Evolutionary conservation across 495 filamentous ascomycete species (phyloP), one percentile per base, ranked within the genome.

Genomic region (Mytilinidion resinicola): DNA sequence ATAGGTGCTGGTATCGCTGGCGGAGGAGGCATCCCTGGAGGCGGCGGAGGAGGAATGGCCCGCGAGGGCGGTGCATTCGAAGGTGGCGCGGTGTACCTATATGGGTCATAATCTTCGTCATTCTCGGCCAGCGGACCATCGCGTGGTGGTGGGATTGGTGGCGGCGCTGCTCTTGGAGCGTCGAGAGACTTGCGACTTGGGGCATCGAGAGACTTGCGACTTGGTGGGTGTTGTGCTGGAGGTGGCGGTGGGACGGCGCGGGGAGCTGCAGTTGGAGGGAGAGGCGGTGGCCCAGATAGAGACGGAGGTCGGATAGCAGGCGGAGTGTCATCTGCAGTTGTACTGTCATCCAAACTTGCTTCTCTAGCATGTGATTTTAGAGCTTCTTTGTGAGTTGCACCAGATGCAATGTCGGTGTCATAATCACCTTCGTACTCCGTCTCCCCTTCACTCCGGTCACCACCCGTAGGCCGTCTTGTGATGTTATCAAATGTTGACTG

Each of bases 381-480:
- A 4, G 93, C 92, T 74, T 96, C 93, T 72, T 95, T 93, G 69
- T 93, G 87, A 41, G 87, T 86, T 9, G 83, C 90, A 33, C 89
- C 85, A 44, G 95, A 87, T 1, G 88, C 91, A 63, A 98, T 96
- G 70, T 97, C 93, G 39, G 93, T 98, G 64, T 97, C 93, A 69
- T 98, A 97, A 68, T 97, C 93, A 17, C 91, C 93, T 70, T 98
- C 93, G 68, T 97, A 97, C 70, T 96, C 93, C 1, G 89, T 95
- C 37, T 89, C 77, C 67, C 93, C 91, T 43, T 91, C 88, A 58
- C 83, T 89, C 15, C 80, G 87, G 41, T 89, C 86, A 33, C 83
- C 80, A 39, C 78, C 73, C 21, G 71, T 71, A 54, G 69, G 63
- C 46, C 65, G 62, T 51, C 62, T 62, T 51, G 66, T 68, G 15